Percentiles rank a stretch among this genome's conserved stretches.
Evolutionary conservation across 2,329 filamentous ascomycete genomes (phyloP).

Genomic region (Blumeriella jaapii): DNA sequence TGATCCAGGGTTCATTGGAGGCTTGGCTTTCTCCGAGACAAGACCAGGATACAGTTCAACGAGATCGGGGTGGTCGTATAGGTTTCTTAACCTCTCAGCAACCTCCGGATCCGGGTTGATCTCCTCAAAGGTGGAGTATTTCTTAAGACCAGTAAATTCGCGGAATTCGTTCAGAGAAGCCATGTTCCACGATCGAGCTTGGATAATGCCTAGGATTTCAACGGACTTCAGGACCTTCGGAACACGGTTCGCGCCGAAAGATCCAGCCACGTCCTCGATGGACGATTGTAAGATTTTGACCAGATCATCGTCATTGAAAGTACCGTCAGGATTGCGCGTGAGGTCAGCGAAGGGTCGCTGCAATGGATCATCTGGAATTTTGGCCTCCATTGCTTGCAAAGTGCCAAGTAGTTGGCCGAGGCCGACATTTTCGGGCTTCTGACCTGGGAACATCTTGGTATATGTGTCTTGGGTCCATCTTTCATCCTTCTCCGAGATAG

Average conservation of each 20-base stretch:
- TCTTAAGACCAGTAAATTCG: conserved; percentile 67
- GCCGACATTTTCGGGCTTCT: conserved; percentile 37
- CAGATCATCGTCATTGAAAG: conserved; percentile 65
- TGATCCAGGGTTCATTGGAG: conserved; percentile 37
- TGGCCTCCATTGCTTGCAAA: conserved; percentile 49
- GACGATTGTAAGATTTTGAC: conserved; percentile 55
- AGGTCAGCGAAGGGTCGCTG: conserved; percentile 59
- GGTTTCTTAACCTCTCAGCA: conserved; percentile 48
- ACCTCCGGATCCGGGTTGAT: conserved; percentile 70
- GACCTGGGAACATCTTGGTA: conserved; percentile 45
- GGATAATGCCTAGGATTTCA: conserved; percentile 71
- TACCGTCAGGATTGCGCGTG: conserved; percentile 52
- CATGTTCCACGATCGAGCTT: conserved; percentile 65
- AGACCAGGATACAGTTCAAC: conserved; percentile 62
- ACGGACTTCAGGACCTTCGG: conserved; percentile 63
- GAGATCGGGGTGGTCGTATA: conserved; percentile 48
- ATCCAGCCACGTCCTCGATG: conserved; percentile 64
- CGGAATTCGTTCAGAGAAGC: conserved; percentile 71
- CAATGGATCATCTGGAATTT: conserved; percentile 52
- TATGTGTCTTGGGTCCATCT: conserved; percentile 68
- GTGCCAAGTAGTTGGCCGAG: conserved; percentile 49
- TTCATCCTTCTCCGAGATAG: conserved; percentile 65
- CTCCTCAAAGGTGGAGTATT: conserved; percentile 67
- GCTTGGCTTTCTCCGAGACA: conserved; percentile 47
- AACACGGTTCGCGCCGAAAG: conserved; percentile 63